These are phyloP conservation scores for Jasminum sambac DNA, from an alignment of 257 asterid genomes.

Conservation along the genomic window DNA sequence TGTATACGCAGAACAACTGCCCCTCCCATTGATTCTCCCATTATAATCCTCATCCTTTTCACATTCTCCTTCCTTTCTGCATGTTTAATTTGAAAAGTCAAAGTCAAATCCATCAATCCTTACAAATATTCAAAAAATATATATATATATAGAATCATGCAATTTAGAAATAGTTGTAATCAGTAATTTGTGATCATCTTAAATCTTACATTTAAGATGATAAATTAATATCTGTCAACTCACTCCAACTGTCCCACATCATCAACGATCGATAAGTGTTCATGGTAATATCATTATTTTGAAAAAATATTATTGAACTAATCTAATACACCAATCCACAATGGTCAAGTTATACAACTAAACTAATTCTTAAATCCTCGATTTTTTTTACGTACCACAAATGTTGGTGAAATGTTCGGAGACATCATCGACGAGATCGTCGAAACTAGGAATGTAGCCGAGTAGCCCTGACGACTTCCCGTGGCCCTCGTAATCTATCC, in stretches of 20 bases:
- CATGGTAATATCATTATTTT: too few relatives aligned
- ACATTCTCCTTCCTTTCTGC: conserved; percentile 51
- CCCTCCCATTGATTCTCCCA: conserved; percentile 90
- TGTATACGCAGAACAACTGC: conserved; percentile 65
- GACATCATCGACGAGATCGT: conserved; percentile 57
- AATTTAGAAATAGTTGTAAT: too few relatives aligned
- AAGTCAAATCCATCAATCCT: not conserved
- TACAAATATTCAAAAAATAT: not conserved
- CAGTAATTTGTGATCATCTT: too few relatives aligned
- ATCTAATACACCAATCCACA: too few relatives aligned
- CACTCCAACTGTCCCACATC: too few relatives aligned
- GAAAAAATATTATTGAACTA: too few relatives aligned
- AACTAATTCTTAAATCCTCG: too few relatives aligned
- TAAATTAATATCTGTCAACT: too few relatives aligned
- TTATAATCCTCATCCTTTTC: conserved; percentile 45
- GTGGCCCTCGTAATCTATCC: conserved; percentile 61
- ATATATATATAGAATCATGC: too few relatives aligned
- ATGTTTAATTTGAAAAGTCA: not conserved
- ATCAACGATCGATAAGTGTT: too few relatives aligned
- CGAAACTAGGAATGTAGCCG: conserved; percentile 55
- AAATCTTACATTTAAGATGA: too few relatives aligned
- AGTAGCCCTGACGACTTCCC: conserved; percentile 66
- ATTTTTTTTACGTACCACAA: conserved; percentile 37
- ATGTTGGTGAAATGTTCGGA: conserved; percentile 50
- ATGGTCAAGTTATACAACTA: too few relatives aligned